Evolutionary conservation across 441 rosid genomes (phyloP).

Genomic region (Codiaeum variegatum): DNA sequence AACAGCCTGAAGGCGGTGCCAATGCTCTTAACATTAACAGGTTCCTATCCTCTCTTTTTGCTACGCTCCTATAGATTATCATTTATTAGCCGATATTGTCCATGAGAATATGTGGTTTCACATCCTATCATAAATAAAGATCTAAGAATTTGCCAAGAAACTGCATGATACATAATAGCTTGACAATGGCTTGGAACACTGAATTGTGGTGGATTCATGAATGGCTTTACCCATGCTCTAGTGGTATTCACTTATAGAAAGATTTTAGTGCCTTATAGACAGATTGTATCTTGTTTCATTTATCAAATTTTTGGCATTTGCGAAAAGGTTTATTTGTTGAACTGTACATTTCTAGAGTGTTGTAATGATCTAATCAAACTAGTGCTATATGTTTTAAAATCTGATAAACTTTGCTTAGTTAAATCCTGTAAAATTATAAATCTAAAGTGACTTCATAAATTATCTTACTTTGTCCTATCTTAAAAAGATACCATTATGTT

Average conservation of each 20-base stretch:
- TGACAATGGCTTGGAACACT: background rate
- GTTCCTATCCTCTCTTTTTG: conserved; percentile 23
- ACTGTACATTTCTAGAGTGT: background rate
- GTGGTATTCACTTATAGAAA: conserved; percentile 5
- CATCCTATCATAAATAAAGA: background rate
- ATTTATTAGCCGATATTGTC: background rate
- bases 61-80: background rate
- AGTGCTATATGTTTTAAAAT: background rate
- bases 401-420: background rate
- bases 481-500: background rate
- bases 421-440: background rate
- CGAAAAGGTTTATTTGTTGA: background rate
- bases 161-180: background rate
- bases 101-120: background rate
- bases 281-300: background rate
- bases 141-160: background rate
- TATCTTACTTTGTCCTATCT: conserved; percentile 2
- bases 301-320: background rate
- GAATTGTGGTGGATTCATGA: background rate
- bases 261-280: background rate
- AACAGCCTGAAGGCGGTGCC: conserved; percentile 68
- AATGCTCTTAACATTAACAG: conserved; percentile 61
- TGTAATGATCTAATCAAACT: background rate
- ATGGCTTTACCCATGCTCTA: background rate
- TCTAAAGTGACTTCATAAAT: background rate